Conservation (phyloP, 116 monocot species). For the Zostera marina region DNA sequence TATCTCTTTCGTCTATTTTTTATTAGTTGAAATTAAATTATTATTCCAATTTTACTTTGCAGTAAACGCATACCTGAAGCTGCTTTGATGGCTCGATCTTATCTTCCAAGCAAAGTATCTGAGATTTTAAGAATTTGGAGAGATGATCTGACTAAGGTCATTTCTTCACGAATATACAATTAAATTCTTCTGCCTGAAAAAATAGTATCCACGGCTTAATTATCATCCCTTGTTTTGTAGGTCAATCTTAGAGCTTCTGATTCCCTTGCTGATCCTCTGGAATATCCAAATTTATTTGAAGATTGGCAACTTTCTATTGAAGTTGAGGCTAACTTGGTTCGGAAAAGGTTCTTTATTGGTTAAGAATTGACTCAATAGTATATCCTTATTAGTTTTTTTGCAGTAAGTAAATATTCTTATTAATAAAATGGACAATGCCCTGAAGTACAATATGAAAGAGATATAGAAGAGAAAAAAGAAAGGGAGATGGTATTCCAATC, state of each 20-base stretch:
- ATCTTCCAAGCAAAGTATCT: conserved; percentile 87
- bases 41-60: conserved; percentile 4
- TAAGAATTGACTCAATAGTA: too few relatives aligned
- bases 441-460: too few relatives aligned
- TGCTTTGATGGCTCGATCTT: conserved; percentile 87
- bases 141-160: conserved; percentile 76
- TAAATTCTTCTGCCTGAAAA: too few relatives aligned
- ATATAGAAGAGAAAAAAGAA: too few relatives aligned
- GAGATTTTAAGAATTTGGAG: conserved; percentile 84
- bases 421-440: too few relatives aligned
- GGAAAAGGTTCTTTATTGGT: conserved; percentile 31
- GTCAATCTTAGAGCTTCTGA: conserved; percentile 92
- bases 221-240: conserved; percentile 14
- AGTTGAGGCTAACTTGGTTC: conserved; percentile 45
- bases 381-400: too few relatives aligned
- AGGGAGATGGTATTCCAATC: too few relatives aligned
- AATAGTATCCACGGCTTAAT: not conserved
- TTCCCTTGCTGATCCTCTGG: conserved; percentile 79
- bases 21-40: not conserved
- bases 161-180: too few relatives aligned
- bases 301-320: conserved; percentile 91
- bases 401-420: too few relatives aligned
- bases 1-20: not conserved
- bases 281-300: conserved; percentile 88
- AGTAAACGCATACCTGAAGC: conserved; percentile 98